These are phyloP conservation scores for Globisporangium polare DNA, from an alignment of 352 stramenopile species.

Conservation along the genomic window DNA sequence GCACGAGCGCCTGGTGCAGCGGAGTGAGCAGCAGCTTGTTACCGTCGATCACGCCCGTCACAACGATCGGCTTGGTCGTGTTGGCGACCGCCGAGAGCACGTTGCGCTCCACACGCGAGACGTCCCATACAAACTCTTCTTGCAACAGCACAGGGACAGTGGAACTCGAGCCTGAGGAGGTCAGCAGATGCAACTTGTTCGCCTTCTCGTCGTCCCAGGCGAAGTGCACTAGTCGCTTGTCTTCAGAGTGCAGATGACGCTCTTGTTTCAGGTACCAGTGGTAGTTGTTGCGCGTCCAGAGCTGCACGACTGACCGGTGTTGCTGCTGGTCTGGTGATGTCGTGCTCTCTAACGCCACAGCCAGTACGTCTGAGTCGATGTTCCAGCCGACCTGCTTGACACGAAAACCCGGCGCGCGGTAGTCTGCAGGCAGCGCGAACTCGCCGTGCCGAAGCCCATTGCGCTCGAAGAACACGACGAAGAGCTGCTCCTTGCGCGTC, in stretches of 20 bases:
- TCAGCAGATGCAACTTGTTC: conserved; percentile 34
- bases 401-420: conserved; percentile 21
- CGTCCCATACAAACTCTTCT: conserved; percentile 54
- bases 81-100: neutral
- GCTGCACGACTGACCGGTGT: conserved; percentile 34
- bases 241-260: conserved; percentile 17
- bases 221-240: conserved; percentile 27
- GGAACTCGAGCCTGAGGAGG: conserved; percentile 8
- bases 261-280: conserved; percentile 86
- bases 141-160: conserved; percentile 28
- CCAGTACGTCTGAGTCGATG: conserved; percentile 61
- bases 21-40: conserved; percentile 60
- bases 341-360: conserved; percentile 34
- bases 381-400: conserved; percentile 57
- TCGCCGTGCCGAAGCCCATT: conserved; percentile 81
- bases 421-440: conserved; percentile 49
- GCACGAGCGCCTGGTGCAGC: conserved; percentile 57
- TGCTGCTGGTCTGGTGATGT: neutral
- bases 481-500: conserved; percentile 44
- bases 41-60: conserved; percentile 59
- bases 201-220: conserved; percentile 56
- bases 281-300: conserved; percentile 81
- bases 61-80: conserved; percentile 27
- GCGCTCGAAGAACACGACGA: conserved; percentile 81
- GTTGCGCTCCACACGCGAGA: conserved; percentile 20